phyloP scores from a whole-genome alignment of 495 filamentous ascomycete genomes.

The Podospora bellae-mahoneyi region DNA sequence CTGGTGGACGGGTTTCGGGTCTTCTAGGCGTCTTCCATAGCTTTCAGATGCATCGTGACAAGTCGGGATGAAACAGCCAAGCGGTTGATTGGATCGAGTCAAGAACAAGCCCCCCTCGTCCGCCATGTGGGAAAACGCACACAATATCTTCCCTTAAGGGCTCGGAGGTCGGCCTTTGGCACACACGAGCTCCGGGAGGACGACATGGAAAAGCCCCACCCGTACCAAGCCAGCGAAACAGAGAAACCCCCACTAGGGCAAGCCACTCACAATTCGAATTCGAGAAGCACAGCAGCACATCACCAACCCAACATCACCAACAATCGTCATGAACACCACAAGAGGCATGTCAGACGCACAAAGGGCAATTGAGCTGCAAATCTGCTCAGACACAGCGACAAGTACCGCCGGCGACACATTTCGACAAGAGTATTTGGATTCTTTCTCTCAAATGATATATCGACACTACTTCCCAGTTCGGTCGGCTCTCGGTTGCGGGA shows the following conservation, averaged over 20 bases:
- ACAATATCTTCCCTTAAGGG: neutral
- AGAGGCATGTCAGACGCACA: neutral
- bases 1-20: neutral
- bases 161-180: constrained; percentile 1
- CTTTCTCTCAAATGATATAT: too few relatives aligned
- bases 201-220: neutral
- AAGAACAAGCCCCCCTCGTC: neutral
- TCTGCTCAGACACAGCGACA: neutral
- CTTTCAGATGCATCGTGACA: neutral
- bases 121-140: neutral
- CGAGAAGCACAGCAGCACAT: neutral
- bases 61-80: neutral
- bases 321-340: neutral
- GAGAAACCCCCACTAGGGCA: neutral
- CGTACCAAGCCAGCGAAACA: neutral
- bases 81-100: neutral
- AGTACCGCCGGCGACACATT: too few relatives aligned
- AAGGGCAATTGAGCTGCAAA: neutral
- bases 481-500: neutral
- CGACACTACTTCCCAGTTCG: neutral
- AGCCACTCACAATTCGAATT: neutral
- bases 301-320: neutral
- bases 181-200: neutral
- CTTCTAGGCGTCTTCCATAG: neutral
- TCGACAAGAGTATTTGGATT: neutral